These are phyloP conservation scores for Omphalotus guepiniiformis DNA, from an alignment of 768 basidiomycete species.

Conservation along the genomic window DNA sequence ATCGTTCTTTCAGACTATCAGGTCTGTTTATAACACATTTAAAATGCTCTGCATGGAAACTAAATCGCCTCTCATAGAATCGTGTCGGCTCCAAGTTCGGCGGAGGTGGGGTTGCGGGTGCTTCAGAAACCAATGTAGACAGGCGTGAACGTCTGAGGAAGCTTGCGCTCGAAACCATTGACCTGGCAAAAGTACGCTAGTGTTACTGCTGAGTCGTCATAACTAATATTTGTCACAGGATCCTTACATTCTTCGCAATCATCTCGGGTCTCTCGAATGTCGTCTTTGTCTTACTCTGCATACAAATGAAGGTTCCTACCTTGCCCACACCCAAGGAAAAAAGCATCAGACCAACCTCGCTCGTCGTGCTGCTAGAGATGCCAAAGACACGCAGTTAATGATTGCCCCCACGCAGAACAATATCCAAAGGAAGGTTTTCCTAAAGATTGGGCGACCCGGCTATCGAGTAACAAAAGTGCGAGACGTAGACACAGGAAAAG, in stretches of 20 bases:
- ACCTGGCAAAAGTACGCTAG: conserved; percentile 82
- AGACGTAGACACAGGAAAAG: conserved; percentile 83
- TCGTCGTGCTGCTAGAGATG: conserved; percentile 93
- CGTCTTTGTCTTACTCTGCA: conserved; percentile 95
- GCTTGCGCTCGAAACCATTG: conserved; percentile 95
- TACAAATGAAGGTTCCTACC: conserved; percentile 99
- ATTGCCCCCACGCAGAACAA: conserved; percentile 76
- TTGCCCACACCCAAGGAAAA: conserved; percentile 99
- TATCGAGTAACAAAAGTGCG: conserved; percentile 97
- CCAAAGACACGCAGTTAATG: conserved; percentile 89
- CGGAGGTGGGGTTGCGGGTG: conserved; percentile 93
- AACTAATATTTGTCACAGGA: conserved; percentile 48
- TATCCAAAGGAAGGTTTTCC: conserved; percentile 88
- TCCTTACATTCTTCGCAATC: conserved; percentile 98
- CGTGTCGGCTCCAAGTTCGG: conserved; percentile 95
- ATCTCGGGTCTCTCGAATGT: conserved; percentile 97
- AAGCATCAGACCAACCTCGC: conserved; percentile 99
- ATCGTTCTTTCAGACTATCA: conserved; percentile 53
- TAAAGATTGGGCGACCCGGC: conserved; percentile 95
- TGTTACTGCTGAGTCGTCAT: background rate
- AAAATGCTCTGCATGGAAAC: background rate
- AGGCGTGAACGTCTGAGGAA: conserved; percentile 91
- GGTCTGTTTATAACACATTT: conserved; percentile 32
- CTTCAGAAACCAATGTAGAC: conserved; percentile 93
- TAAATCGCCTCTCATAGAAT: conserved; percentile 50